Conservation (phyloP, 257 asterid species). For the Cruciata laevipes region DNA sequence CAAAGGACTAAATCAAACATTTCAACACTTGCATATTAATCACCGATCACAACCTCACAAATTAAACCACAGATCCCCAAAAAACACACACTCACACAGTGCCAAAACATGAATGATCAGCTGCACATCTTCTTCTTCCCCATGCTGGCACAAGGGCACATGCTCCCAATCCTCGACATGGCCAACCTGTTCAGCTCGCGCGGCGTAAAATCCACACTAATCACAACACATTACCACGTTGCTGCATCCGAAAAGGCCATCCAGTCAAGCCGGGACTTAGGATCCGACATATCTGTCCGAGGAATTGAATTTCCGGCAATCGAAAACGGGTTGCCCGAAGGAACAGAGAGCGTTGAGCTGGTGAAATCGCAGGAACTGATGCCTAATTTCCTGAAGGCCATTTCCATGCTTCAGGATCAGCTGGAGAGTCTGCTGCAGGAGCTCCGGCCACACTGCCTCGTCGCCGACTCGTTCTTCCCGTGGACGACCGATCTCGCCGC, state of each 20-base stretch:
- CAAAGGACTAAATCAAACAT: too few relatives aligned
- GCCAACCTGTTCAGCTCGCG: constrained; percentile 45
- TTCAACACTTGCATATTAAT: too few relatives aligned
- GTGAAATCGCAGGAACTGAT: constrained; percentile 12
- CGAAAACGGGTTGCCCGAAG: constrained; percentile 34
- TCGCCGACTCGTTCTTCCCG: constrained; percentile 55
- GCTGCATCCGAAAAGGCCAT: constrained; percentile 23
- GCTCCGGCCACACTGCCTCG: constrained; percentile 30
- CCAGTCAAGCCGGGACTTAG: constrained; percentile 15
- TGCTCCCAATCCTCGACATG: constrained; percentile 52
- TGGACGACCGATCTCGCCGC: constrained; percentile 52
- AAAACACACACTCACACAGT: neutral
- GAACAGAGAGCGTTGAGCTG: constrained; percentile 30
- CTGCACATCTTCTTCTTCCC: constrained; percentile 43
- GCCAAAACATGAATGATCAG: constrained; percentile 14
- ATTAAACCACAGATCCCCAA: neutral
- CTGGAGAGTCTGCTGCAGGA: constrained; percentile 38
- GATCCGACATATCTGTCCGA: constrained; percentile 25
- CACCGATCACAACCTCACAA: neutral
- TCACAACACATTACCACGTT: constrained; percentile 24
- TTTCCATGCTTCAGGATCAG: constrained; percentile 29
- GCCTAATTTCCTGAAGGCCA: constrained; percentile 23
- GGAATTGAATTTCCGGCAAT: constrained; percentile 35
- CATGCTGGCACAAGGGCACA: constrained; percentile 49
- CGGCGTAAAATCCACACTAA: constrained; percentile 36